Conservation (phyloP, 202 grass and related monocot species). For the Brachypodium distachyon region DNA sequence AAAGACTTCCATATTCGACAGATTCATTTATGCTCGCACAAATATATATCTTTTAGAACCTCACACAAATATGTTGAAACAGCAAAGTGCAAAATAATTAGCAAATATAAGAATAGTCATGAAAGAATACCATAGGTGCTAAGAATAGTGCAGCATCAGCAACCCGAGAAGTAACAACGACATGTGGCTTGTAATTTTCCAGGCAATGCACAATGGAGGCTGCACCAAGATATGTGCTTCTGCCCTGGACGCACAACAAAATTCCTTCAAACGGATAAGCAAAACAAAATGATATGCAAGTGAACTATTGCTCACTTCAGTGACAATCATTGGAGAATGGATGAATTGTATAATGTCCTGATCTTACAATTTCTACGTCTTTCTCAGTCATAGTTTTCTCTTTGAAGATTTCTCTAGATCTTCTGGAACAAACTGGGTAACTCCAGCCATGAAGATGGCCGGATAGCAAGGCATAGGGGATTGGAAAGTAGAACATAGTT, state of each 20-base stretch:
- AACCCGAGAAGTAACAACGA: conserved; percentile 90
- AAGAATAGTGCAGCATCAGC: conserved; percentile 95
- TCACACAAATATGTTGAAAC: background rate
- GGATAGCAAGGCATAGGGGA: too few species aligned
- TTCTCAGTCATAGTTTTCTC: background rate
- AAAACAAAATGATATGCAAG: background rate
- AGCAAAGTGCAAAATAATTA: background rate
- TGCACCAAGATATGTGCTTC: conserved; percentile 82
- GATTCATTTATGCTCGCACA: background rate
- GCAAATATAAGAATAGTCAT: conserved; percentile 3
- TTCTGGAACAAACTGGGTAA: too few species aligned
- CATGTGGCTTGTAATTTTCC: conserved; percentile 67
- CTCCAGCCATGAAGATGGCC: too few species aligned
- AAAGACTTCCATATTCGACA: too few species aligned
- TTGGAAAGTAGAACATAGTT: too few species aligned
- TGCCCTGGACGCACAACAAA: conserved; percentile 38
- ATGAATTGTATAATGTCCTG: background rate
- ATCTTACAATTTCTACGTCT: background rate
- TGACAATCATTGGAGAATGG: background rate
- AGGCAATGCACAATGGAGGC: conserved; percentile 80
- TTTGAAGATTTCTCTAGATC: background rate
- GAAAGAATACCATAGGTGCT: conserved; percentile 71
- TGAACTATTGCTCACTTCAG: background rate
- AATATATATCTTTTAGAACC: too few species aligned
- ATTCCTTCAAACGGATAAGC: background rate